Conservation (phyloP, 345 rosid species). For the Lenwebbia sp. region DNA sequence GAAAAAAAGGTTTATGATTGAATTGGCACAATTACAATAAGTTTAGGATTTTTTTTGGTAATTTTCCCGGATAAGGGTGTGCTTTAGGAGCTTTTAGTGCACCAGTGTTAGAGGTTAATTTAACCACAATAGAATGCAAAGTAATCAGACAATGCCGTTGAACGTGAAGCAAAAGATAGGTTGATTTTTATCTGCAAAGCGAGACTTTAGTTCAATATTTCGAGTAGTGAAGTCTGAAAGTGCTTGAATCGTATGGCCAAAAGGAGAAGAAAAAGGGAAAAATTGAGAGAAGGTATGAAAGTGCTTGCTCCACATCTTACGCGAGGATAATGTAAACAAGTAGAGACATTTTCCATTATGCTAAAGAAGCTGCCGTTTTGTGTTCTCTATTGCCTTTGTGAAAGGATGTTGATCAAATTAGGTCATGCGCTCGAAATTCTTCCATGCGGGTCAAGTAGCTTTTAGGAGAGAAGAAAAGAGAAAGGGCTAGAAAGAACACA, state of each 20-base stretch:
- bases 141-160: not conserved
- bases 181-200: not conserved
- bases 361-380: not conserved
- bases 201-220: not conserved
- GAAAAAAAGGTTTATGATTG: too few species aligned
- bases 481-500: not conserved
- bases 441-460: not conserved
- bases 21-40: too few species aligned
- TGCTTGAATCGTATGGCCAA: not conserved
- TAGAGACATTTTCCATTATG: not conserved
- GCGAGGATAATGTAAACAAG: not conserved
- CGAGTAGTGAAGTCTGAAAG: not conserved
- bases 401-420: not conserved
- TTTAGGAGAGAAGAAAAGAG: not conserved
- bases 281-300: not conserved
- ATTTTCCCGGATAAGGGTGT: not conserved
- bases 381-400: not conserved
- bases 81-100: not conserved
- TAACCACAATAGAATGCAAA: not conserved
- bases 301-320: not conserved
- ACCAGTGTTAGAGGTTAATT: not conserved
- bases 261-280: not conserved
- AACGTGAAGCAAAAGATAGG: not conserved
- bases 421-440: not conserved
- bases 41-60: too few species aligned